Percentiles rank a stretch among this genome's conserved stretches.
Evolutionary conservation across 352 stramenopile genomes (phyloP).

Genomic region (Phytophthora tentaculata): DNA sequence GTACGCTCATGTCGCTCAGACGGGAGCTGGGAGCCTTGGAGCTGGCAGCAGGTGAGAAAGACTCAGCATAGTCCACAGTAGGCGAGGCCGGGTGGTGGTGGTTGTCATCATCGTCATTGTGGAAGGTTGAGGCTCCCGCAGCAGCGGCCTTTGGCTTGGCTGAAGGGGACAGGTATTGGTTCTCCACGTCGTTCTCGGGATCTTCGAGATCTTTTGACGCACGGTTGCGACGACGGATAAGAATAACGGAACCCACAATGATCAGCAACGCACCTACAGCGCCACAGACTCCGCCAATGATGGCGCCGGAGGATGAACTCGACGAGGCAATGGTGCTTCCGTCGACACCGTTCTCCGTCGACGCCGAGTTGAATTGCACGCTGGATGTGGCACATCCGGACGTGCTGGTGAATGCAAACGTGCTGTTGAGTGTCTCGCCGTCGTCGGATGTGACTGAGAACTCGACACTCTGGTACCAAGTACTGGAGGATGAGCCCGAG

Average conservation of each 20-base stretch:
- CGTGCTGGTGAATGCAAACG: conserved; percentile 62
- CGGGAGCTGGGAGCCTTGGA: conserved; percentile 27
- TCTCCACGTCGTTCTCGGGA: conserved; percentile 54
- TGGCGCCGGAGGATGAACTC: conserved; percentile 32
- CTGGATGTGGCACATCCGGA: conserved; percentile 66
- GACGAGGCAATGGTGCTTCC: conserved; percentile 22
- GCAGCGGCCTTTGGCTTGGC: conserved; percentile 49
- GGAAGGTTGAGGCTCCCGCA: conserved; percentile 33
- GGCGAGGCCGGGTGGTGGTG: conserved; percentile 44
- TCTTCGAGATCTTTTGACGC: conserved; percentile 40
- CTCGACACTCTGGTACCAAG: conserved; percentile 69
- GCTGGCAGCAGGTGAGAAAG: conserved; percentile 49
- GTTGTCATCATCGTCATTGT: conserved; percentile 23
- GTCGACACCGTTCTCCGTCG: conserved; percentile 53
- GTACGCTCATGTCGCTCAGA: conserved; percentile 20
- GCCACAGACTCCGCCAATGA: conserved; percentile 52
- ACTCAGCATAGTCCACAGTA: conserved; percentile 62
- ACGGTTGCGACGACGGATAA: conserved; percentile 65
- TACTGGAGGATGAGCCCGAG: conserved; percentile 44
- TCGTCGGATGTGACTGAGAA: conserved; percentile 66
- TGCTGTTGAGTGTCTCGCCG: conserved; percentile 57
- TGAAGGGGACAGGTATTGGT: conserved; percentile 66
- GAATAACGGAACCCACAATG: conserved; percentile 73
- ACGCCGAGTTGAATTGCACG: conserved; percentile 73
- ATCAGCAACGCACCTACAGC: conserved; percentile 57